These are phyloP conservation scores for Hysterangium stoloniferum DNA, from an alignment of 768 basidiomycete species.

Conservation along the genomic window DNA sequence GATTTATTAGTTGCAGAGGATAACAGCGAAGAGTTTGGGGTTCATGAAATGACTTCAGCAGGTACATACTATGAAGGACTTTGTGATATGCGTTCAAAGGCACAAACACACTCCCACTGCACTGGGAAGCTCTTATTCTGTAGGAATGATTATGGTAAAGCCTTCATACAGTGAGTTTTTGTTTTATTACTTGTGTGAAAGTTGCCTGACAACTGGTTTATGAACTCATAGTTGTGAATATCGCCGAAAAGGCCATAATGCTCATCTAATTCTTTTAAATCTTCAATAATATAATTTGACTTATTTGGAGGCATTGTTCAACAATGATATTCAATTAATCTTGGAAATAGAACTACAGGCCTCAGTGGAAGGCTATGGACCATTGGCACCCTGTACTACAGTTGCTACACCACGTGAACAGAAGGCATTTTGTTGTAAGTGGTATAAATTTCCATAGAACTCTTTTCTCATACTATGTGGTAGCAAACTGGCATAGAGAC, in stretches of 20 bases:
- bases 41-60: background rate
- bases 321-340: too few species aligned
- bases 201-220: constrained; percentile 11
- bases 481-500: constrained; percentile 18
- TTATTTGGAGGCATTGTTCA: too few species aligned
- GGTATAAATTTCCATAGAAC: constrained; percentile 7
- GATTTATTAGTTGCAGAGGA: background rate
- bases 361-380: constrained; percentile 16
- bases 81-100: background rate
- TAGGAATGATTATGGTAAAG: constrained; percentile 2
- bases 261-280: constrained; percentile 14
- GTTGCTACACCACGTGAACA: constrained; percentile 14
- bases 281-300: background rate
- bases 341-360: constrained; percentile 9
- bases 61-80: background rate
- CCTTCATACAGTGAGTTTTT: constrained; percentile 9
- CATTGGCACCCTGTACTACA: constrained; percentile 16
- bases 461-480: background rate
- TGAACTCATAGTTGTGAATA: constrained; percentile 19
- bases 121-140: constrained; percentile 8
- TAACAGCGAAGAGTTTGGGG: background rate
- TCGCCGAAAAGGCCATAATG: too few species aligned
- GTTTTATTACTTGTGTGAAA: background rate
- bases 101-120: background rate
- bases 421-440: constrained; percentile 16